Evolutionary conservation across 768 basidiomycete species (phyloP).

Genomic region (Amyloporia xantha): DNA sequence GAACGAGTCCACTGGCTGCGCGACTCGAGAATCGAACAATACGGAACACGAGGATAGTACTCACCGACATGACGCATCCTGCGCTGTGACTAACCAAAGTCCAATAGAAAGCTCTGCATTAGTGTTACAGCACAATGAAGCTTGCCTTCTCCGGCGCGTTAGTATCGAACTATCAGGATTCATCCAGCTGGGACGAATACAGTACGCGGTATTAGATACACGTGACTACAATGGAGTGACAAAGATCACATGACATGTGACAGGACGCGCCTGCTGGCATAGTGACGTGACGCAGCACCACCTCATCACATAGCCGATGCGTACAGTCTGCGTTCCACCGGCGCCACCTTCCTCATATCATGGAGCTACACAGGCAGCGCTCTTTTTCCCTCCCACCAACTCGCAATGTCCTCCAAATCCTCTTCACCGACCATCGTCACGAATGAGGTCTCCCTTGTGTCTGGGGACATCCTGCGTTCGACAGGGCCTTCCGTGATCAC

Average conservation of each 20-base stretch:
- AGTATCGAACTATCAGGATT: no score
- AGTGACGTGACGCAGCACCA: background rate
- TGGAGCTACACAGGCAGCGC: background rate
- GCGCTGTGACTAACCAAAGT: no score
- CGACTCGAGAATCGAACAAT: no score
- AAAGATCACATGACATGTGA: background rate
- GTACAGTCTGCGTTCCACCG: background rate
- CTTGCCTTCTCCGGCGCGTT: no score
- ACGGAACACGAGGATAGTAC: no score
- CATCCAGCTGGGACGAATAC: no score
- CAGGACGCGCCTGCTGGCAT: background rate
- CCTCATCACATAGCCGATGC: background rate
- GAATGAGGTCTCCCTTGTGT: constrained; percentile 46
- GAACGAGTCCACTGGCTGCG: no score
- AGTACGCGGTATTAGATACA: no score
- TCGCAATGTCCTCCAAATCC: background rate
- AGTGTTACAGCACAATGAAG: no score
- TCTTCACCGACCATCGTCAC: constrained; percentile 6
- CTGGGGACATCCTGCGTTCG: constrained; percentile 52
- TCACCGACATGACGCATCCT: no score
- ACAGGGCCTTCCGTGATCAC: constrained; percentile 57
- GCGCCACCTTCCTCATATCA: background rate
- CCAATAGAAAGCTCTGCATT: no score
- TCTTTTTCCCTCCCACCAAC: background rate
- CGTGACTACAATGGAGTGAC: no score